These are phyloP conservation scores for Dactylellina parvicollis DNA, from an alignment of 2,329 filamentous ascomycete species.

Conservation along the genomic window DNA sequence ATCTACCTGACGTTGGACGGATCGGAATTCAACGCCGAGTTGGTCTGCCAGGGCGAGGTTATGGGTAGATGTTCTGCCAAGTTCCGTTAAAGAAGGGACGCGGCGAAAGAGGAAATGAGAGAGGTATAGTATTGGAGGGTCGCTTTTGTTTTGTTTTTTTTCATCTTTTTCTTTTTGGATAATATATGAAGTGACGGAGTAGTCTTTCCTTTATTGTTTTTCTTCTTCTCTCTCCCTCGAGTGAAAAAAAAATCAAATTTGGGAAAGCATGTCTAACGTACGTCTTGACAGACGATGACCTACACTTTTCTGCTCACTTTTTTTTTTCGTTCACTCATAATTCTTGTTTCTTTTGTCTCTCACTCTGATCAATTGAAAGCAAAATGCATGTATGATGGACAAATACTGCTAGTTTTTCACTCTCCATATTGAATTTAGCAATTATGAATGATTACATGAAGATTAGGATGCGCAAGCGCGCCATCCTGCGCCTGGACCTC, in stretches of 20 bases:
- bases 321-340: neutral
- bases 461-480: neutral
- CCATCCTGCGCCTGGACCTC: too few species aligned
- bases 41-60: slow-evolving; percentile 98
- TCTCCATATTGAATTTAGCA: slow-evolving; percentile 25
- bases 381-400: slow-evolving; percentile 45
- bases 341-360: slow-evolving; percentile 16
- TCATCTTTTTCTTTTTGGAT: neutral
- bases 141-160: neutral
- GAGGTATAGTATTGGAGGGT: neutral
- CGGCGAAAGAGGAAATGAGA: neutral
- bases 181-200: neutral
- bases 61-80: slow-evolving; percentile 96
- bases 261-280: too few species aligned
- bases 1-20: slow-evolving; percentile 94
- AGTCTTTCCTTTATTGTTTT: neutral
- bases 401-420: neutral
- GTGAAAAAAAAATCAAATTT: too few species aligned
- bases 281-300: too few species aligned
- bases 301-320: neutral
- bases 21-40: slow-evolving; percentile 95
- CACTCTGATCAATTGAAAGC: slow-evolving; percentile 4
- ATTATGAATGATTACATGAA: slow-evolving; percentile 28
- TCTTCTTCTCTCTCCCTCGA: too few species aligned
- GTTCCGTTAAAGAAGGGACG: slow-evolving; percentile 66